Evolutionary conservation across 768 basidiomycete genomes (phyloP).

Genomic region (Leccinum disarticulatum): DNA sequence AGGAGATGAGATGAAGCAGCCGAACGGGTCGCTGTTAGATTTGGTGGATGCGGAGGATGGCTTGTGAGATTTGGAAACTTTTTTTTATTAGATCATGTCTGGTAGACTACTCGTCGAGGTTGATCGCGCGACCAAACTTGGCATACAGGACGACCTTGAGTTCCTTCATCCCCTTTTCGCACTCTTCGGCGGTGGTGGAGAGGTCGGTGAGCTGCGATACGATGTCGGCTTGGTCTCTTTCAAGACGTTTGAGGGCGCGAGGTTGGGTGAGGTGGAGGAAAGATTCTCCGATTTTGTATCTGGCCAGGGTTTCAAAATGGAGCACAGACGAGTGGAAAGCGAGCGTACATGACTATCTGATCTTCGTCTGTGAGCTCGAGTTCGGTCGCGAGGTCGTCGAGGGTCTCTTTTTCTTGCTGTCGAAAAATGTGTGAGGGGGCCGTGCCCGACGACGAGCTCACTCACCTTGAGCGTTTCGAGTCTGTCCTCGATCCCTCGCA

Average conservation of each 20-base stretch:
- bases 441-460: neutral
- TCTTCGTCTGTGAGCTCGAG: conserved; percentile 89
- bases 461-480: conserved; percentile 71
- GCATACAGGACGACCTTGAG: conserved; percentile 81
- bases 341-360: conserved; percentile 67
- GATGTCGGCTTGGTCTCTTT: conserved; percentile 63
- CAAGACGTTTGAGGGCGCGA: conserved; percentile 69
- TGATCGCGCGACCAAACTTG: conserved; percentile 92
- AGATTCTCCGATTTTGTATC: conserved; percentile 88
- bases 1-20: conserved; percentile 63
- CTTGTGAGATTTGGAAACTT: conserved; percentile 12
- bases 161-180: conserved; percentile 74
- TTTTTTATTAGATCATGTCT: neutral
- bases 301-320: conserved; percentile 44
- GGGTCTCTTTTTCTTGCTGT: conserved; percentile 92
- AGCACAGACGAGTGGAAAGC: conserved; percentile 45
- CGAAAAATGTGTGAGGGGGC: neutral
- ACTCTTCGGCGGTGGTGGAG: conserved; percentile 54
- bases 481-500: conserved; percentile 69
- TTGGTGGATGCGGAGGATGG: conserved; percentile 47
- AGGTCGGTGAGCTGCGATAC: conserved; percentile 54
- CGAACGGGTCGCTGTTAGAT: conserved; percentile 59
- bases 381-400: conserved; percentile 86
- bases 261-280: conserved; percentile 77
- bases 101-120: conserved; percentile 69